Evolutionary conservation across 768 basidiomycete species (phyloP).

Genomic region (Boletus bicolor): DNA sequence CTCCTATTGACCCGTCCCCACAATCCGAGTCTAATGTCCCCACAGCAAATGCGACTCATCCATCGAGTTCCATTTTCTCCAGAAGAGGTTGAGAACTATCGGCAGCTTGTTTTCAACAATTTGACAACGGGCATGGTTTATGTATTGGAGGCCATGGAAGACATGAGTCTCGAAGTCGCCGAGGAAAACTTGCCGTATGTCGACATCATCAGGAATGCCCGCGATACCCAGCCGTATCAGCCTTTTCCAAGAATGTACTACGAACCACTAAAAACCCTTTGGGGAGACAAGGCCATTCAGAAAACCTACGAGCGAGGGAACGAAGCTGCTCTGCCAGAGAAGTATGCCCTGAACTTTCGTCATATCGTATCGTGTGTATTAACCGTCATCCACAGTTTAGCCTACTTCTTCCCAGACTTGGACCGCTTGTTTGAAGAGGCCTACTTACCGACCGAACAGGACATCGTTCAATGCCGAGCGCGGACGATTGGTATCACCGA

Average conservation of each 20-base stretch:
- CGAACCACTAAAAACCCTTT: constrained; percentile 65
- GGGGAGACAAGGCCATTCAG: constrained; percentile 74
- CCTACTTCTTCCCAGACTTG: constrained; percentile 76
- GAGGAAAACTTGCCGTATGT: constrained; percentile 58
- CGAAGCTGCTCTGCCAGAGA: constrained; percentile 89
- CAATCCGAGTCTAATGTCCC: neutral
- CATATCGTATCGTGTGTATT: neutral
- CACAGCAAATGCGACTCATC: constrained; percentile 94
- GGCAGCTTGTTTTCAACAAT: constrained; percentile 92
- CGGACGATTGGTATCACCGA: constrained; percentile 91
- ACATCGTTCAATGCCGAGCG: constrained; percentile 82
- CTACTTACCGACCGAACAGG: constrained; percentile 78
- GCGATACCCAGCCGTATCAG: constrained; percentile 76
- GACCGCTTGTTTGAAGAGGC: constrained; percentile 73
- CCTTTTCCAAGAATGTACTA: constrained; percentile 69
- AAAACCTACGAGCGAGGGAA: constrained; percentile 79
- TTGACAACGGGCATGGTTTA: constrained; percentile 80
- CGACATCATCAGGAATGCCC: constrained; percentile 61
- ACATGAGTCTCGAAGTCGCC: constrained; percentile 74
- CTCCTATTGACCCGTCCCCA: neutral
- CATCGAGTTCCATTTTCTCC: constrained; percentile 81
- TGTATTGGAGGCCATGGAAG: constrained; percentile 85
- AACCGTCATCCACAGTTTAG: constrained; percentile 41
- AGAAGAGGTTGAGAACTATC: constrained; percentile 82
- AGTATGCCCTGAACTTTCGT: constrained; percentile 44